Conservation (phyloP, 192 early-diverging fungal species). For the Coemansia reversa region DNA sequence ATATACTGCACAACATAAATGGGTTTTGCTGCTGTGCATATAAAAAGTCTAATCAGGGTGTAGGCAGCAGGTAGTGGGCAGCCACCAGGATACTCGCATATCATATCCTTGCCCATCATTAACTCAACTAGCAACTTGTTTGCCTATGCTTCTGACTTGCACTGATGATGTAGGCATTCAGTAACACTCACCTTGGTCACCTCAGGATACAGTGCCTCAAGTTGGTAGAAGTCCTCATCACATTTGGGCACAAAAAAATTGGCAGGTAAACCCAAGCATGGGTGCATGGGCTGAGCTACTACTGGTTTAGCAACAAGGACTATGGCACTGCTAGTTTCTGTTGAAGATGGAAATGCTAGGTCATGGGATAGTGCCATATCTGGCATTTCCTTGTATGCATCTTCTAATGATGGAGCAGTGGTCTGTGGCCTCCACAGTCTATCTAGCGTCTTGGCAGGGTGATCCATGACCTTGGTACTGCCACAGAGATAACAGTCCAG, state of each 20-base stretch:
- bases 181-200: background rate
- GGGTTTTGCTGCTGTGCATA: background rate
- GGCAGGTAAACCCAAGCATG: conserved; percentile 1
- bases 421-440: no score
- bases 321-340: no score
- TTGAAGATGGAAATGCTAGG: no score
- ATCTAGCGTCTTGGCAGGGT: no score
- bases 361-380: no score
- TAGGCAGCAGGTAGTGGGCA: conserved; percentile 21
- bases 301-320: no score
- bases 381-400: no score
- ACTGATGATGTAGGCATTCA: background rate
- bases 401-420: no score
- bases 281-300: background rate
- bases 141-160: background rate
- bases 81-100: conserved; percentile 19
- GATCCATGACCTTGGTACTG: no score
- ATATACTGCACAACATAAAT: conserved; percentile 14
- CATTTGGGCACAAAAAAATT: conserved; percentile 2
- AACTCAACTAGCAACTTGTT: background rate
- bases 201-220: conserved; percentile 4
- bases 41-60: conserved; percentile 15
- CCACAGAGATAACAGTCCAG: no score
- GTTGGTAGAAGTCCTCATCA: conserved; percentile 1
- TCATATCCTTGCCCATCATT: background rate